Conservation (phyloP, 441 rosid species). For the Omphalea diandra region DNA sequence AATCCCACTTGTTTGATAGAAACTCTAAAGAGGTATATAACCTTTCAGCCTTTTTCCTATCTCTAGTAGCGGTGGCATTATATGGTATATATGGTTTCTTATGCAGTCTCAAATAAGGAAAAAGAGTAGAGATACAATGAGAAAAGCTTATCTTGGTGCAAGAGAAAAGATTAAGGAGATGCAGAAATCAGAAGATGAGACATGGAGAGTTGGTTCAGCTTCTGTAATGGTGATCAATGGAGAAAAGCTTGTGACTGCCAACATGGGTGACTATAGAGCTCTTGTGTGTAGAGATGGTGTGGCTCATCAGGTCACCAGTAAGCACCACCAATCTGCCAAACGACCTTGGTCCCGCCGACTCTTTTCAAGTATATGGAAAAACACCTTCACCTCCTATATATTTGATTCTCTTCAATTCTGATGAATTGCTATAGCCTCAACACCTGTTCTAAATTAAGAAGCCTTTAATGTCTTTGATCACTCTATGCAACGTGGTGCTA, state of each 20-base stretch:
- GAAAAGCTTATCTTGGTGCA: constrained; percentile 52
- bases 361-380: constrained; percentile 45
- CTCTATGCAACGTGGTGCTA: too few relatives aligned
- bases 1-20: constrained; percentile 57
- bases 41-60: too few relatives aligned
- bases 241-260: constrained; percentile 60
- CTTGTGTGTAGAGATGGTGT: constrained; percentile 64
- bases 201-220: constrained; percentile 44
- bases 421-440: too few relatives aligned
- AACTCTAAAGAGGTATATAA: constrained; percentile 46
- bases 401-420: background rate
- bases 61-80: background rate
- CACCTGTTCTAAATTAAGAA: too few relatives aligned
- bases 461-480: too few relatives aligned
- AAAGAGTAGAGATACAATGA: constrained; percentile 52
- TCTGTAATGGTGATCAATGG: constrained; percentile 65
- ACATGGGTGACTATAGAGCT: constrained; percentile 59
- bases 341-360: constrained; percentile 47
- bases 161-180: constrained; percentile 46
- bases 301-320: constrained; percentile 50
- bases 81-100: background rate
- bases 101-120: constrained; percentile 50
- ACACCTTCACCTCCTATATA: too few relatives aligned
- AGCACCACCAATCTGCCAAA: constrained; percentile 29
- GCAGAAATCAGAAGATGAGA: constrained; percentile 34